Conservation (phyloP, 2,329 filamentous ascomycete species). For the Ambrosiella xylebori region DNA sequence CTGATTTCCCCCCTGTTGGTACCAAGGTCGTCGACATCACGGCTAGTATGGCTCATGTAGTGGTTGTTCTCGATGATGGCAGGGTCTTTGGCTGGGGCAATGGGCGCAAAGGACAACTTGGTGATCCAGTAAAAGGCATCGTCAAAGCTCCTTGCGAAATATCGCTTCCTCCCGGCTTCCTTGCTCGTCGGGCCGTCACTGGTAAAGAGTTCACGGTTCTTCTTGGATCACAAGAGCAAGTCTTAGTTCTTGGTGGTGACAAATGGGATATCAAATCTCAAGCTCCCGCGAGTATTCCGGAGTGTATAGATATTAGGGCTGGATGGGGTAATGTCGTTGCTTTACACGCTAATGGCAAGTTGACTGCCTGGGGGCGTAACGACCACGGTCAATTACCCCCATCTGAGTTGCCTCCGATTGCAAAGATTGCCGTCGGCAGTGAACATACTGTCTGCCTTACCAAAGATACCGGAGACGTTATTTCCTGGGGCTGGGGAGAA, state of each 20-base stretch:
- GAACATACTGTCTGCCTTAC: conserved; percentile 73
- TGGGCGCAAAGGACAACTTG: conserved; percentile 71
- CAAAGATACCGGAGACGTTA: conserved; percentile 38
- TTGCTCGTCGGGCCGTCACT: conserved; percentile 50
- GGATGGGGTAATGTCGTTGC: conserved; percentile 74
- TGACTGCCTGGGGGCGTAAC: conserved; percentile 66
- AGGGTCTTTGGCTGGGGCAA: conserved; percentile 79
- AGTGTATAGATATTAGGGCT: conserved; percentile 53
- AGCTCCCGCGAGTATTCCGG: conserved; percentile 33
- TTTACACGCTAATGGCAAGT: conserved; percentile 38
- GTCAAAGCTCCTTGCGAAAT: conserved; percentile 46
- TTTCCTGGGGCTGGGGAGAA: conserved; percentile 93
- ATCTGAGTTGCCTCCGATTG: conserved; percentile 36
- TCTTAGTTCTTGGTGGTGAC: conserved; percentile 54
- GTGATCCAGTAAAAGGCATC: conserved; percentile 32
- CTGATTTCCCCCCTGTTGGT: conserved; percentile 44
- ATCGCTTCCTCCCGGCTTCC: conserved; percentile 33
- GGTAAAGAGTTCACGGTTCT: conserved; percentile 68
- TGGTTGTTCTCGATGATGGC: conserved; percentile 57
- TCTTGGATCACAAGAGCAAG: conserved; percentile 29
- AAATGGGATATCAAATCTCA: conserved; percentile 49
- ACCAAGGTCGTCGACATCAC: conserved; percentile 46
- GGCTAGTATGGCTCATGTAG: conserved; percentile 61
- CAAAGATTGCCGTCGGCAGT: conserved; percentile 62
- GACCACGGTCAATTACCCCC: conserved; percentile 72